Evolutionary conservation across 768 basidiomycete species (phyloP).

Genomic region (Clavaria fumosa): DNA sequence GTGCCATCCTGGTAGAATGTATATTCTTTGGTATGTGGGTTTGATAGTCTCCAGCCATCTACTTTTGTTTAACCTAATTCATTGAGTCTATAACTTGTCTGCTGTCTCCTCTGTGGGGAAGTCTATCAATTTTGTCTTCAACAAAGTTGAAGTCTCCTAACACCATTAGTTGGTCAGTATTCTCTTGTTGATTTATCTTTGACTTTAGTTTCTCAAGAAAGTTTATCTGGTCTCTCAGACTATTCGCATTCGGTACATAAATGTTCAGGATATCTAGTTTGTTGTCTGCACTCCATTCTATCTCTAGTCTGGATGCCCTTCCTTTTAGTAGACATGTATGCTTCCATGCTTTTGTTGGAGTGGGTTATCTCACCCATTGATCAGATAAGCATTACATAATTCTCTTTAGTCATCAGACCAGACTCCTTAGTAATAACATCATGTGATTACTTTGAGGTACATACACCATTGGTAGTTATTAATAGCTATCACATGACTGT

Average conservation of each 20-base stretch:
- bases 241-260: constrained; percentile 23
- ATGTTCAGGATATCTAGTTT: constrained; percentile 17
- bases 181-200: constrained; percentile 3
- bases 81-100: constrained; percentile 9
- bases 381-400: no score
- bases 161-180: constrained; percentile 15
- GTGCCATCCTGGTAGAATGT: constrained; percentile 6
- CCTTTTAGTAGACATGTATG: constrained; percentile 14
- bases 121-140: constrained; percentile 22
- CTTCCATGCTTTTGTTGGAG: constrained; percentile 7
- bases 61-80: constrained; percentile 9
- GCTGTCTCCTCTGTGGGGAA: constrained; percentile 16
- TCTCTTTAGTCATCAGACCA: no score
- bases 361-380: no score
- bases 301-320: constrained; percentile 12
- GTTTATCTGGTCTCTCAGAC: constrained; percentile 12
- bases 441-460: no score
- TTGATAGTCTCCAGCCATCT: constrained; percentile 21
- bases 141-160: constrained; percentile 29
- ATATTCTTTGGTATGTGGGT: constrained; percentile 8
- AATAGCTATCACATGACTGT: no score
- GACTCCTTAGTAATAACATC: no score
- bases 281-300: constrained; percentile 10
- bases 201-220: constrained; percentile 18
- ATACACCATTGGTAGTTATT: no score